A percentile compares a stretch with the other conserved stretches of the same genome.
Evolutionary conservation across 352 stramenopile species (phyloP).

Genomic region (Peronospora tabacina): DNA sequence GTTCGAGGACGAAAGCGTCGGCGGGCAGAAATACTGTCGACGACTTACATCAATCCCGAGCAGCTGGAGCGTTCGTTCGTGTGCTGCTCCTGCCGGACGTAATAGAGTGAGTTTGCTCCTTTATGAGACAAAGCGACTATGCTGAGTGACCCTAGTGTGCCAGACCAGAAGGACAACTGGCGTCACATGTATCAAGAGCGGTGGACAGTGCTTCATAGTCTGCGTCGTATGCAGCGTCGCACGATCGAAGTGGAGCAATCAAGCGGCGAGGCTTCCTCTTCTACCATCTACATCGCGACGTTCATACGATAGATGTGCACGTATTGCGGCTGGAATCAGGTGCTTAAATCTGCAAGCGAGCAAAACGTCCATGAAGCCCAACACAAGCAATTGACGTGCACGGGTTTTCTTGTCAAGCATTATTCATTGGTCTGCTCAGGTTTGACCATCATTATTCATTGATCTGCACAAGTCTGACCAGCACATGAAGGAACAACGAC

Average conservation of each 20-base stretch:
- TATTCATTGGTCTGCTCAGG: slow-evolving; percentile 26
- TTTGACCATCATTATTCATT: too few species aligned
- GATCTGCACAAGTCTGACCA: slow-evolving; percentile 23
- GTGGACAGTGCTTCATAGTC: slow-evolving; percentile 15
- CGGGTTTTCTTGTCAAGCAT: slow-evolving; percentile 22
- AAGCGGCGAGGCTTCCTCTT: slow-evolving; percentile 1
- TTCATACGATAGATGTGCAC: slow-evolving; percentile 32
- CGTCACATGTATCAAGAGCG: slow-evolving; percentile 26
- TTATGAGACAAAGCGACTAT: slow-evolving; percentile 12
- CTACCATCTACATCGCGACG: not conserved
- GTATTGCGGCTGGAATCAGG: slow-evolving; percentile 31
- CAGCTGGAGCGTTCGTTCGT: slow-evolving; percentile 38
- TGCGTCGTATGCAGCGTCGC: slow-evolving; percentile 22
- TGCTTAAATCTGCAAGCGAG: slow-evolving; percentile 25
- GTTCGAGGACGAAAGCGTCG: slow-evolving; percentile 13
- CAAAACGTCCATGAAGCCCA: slow-evolving; percentile 16
- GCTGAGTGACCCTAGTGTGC: slow-evolving; percentile 23
- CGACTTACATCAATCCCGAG: slow-evolving; percentile 17
- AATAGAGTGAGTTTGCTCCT: slow-evolving; percentile 60
- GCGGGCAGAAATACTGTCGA: slow-evolving; percentile 2
- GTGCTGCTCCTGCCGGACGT: slow-evolving; percentile 51
- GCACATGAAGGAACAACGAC: slow-evolving; percentile 18
- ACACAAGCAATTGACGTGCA: slow-evolving; percentile 30
- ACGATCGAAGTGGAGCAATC: not conserved
- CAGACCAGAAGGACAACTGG: slow-evolving; percentile 33